A percentile compares a stretch with the other conserved stretches of the same genome.
phyloP scores from a whole-genome alignment of 1,284 basidiomycete species.

The Ganoderma meredithae region DNA sequence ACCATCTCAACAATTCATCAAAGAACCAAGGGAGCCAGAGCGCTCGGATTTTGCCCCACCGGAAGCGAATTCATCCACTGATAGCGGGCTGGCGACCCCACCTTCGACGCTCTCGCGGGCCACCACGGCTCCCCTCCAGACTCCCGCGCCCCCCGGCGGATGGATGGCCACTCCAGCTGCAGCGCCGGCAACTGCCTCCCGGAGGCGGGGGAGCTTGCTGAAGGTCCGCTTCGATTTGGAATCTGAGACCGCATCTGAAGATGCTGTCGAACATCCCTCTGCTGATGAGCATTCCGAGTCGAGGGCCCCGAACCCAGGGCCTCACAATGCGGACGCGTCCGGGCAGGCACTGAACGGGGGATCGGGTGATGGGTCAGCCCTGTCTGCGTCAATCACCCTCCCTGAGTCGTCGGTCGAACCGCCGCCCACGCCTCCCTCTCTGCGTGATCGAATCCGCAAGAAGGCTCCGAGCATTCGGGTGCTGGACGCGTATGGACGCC shows the following conservation, averaged over 20 bases:
- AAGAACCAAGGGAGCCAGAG: slow-evolving; percentile 21
- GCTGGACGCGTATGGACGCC: slow-evolving; percentile 64
- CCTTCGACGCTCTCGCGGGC: slow-evolving; percentile 36
- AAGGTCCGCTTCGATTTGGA: slow-evolving; percentile 76
- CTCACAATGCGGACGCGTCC: slow-evolving; percentile 10
- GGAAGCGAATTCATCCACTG: slow-evolving; percentile 27
- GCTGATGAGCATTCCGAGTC: slow-evolving; percentile 27
- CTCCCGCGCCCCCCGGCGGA: slow-evolving; percentile 75
- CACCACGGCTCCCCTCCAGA: slow-evolving; percentile 54
- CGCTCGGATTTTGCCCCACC: slow-evolving; percentile 35
- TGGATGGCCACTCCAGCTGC: slow-evolving; percentile 77
- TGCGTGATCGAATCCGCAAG: slow-evolving; percentile 29
- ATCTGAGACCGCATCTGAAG: slow-evolving; percentile 46
- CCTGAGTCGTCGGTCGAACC: slow-evolving; percentile 25
- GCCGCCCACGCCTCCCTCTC: slow-evolving; percentile 33
- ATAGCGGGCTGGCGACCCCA: slow-evolving; percentile 31
- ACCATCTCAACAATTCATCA: slow-evolving; percentile 37
- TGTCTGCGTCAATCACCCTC: slow-evolving; percentile 9
- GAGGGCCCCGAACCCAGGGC: slow-evolving; percentile 9
- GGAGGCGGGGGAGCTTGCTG: slow-evolving; percentile 49
- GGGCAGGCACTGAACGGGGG: slow-evolving; percentile 7
- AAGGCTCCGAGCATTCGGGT: slow-evolving; percentile 59
- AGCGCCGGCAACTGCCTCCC: slow-evolving; percentile 40
- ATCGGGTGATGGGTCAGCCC: slow-evolving; percentile 21
- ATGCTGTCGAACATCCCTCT: slow-evolving; percentile 36